These are phyloP conservation scores for Cyclocybe aegerita DNA, from an alignment of 768 basidiomycete species.

Conservation along the genomic window DNA sequence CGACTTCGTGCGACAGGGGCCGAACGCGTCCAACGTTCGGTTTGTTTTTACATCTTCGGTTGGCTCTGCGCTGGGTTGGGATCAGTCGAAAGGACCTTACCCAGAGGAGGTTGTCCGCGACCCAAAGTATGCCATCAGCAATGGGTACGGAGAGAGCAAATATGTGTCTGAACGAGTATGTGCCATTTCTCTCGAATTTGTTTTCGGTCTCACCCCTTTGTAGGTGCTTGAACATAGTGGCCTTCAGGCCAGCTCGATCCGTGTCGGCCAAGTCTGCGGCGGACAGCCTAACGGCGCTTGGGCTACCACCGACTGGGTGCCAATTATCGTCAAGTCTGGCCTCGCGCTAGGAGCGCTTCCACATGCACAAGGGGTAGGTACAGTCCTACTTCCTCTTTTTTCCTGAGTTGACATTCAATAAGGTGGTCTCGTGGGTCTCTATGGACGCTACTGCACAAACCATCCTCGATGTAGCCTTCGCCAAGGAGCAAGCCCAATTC, in stretches of 20 bases:
- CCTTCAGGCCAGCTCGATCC: conserved; percentile 22
- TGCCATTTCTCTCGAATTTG: not conserved
- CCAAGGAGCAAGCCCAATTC: conserved; percentile 5
- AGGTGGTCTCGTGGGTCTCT: conserved; percentile 33
- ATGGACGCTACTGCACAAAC: conserved; percentile 20
- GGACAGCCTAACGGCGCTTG: conserved; percentile 30
- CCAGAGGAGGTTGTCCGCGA: conserved; percentile 26
- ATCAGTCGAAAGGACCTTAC: conserved; percentile 21
- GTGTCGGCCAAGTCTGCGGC: conserved; percentile 35
- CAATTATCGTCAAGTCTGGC: conserved; percentile 32
- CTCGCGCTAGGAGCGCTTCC: conserved; percentile 24
- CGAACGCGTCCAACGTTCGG: conserved; percentile 18
- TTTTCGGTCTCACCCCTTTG: not conserved
- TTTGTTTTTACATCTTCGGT: conserved; percentile 37
- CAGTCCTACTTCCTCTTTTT: not conserved
- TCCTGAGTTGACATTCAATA: not conserved
- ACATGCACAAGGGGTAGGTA: conserved; percentile 21
- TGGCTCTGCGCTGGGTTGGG: conserved; percentile 19
- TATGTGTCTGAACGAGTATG: conserved; percentile 35
- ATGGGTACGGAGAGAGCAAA: conserved; percentile 37
- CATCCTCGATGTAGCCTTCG: conserved; percentile 24
- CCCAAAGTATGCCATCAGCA: conserved; percentile 25
- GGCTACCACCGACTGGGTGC: conserved; percentile 35
- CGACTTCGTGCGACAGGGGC: conserved; percentile 32
- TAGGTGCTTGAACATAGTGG: conserved; percentile 28